Base-by-base conservation (phyloP, 805 yeast genomes). In the Brettanomyces bruxellensis region DNA sequence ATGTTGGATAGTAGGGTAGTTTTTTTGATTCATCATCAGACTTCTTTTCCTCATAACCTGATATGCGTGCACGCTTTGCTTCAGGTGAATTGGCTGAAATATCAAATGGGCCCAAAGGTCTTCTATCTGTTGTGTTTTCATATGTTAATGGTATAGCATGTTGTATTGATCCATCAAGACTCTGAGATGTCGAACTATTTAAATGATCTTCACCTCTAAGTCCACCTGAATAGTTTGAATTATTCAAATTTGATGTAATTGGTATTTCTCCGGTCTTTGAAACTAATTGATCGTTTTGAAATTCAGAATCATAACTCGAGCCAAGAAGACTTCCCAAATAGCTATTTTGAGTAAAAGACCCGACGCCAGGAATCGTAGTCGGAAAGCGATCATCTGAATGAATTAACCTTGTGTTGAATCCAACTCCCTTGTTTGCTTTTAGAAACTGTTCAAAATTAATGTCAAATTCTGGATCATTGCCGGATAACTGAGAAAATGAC, bases 331-430 rank as follows among this genome's bases (percentile, higher is more conserved):
- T 25, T 12, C 28, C 42, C 5, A 40, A 9, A 9, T 9, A n/a
- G 9, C 42, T 34, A 12, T 13, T 14, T 22, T 40, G 42, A 9
- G 23, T n/a, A 25, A 23, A 37, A 14, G 38, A 12, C 11, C 34
- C 34, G 9, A 40, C 18, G 14, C 34, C 42, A 5, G 42, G 28
- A 14, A 28, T 12, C 5, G 37, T 55, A 58, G 25, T 45, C 54
- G 22, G 62, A 60, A 2, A 54, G 49, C 40, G 11, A 9, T 23
- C 69, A 46, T 65, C 69, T 0, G 68, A 60, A 38, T 66, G 70
- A 38, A 66, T 65, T 35, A 66, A 50, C 38, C 63, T 54, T 1
- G 70, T 66, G 41, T 59, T 66, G 49, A 66, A 66, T 8, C 70
- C 70, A 36, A 66, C 47, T 14, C 22, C 32, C 2, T 34, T 34